A percentile compares a stretch with the other conserved stretches of the same genome.
Evolutionary conservation across 2,329 filamentous ascomycete genomes (phyloP).

Genomic region (Coniochaeta ligniaria): DNA sequence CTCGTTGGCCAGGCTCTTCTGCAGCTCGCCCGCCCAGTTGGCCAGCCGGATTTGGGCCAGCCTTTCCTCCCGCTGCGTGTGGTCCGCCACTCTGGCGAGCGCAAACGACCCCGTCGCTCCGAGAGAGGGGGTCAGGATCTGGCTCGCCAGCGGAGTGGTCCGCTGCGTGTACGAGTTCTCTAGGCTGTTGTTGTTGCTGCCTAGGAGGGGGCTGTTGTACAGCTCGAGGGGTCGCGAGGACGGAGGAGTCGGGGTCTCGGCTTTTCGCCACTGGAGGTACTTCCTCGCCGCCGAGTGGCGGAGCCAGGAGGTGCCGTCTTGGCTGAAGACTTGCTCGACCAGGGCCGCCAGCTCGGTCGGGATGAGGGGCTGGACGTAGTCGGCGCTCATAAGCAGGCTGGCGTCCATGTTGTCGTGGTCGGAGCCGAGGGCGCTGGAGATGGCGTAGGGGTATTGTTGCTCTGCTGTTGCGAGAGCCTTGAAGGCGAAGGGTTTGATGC

Average conservation of each 20-base stretch:
- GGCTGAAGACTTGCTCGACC: conserved; percentile 69
- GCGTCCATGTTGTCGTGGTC: conserved; percentile 87
- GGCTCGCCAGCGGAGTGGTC: conserved; percentile 4
- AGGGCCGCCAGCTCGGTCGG: conserved; percentile 66
- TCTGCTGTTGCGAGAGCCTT: conserved; percentile 22
- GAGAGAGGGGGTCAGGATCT: conserved; percentile 11
- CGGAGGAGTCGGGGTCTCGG: conserved; percentile 6
- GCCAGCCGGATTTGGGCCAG: conserved; percentile 55
- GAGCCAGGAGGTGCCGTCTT: conserved; percentile 71
- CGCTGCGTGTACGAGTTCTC: conserved; percentile 5
- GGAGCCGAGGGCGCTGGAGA: conserved; percentile 65
- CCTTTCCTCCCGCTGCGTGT: conserved; percentile 23
- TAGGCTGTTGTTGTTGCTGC: conserved; percentile 5
- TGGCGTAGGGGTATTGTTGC: conserved; percentile 52
- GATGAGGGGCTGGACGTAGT: conserved; percentile 76
- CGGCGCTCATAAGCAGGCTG: conserved; percentile 84
- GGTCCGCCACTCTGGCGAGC: conserved; percentile 49
- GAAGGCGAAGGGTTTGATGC: conserved; percentile 63
- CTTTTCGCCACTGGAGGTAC: conserved; percentile 61
- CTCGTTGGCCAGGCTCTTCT: conserved; percentile 68
- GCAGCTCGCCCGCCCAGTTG: conserved; percentile 76
- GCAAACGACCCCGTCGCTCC: conserved; percentile 41
- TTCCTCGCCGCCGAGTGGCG: conserved; percentile 79
- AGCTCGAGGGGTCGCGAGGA: conserved; percentile 23
- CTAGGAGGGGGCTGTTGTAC: conserved; percentile 26